Percentiles rank a stretch among this genome's conserved stretches.
Evolutionary conservation across 2,329 filamentous ascomycete species (phyloP).

Genomic region (Fusarium sp.): DNA sequence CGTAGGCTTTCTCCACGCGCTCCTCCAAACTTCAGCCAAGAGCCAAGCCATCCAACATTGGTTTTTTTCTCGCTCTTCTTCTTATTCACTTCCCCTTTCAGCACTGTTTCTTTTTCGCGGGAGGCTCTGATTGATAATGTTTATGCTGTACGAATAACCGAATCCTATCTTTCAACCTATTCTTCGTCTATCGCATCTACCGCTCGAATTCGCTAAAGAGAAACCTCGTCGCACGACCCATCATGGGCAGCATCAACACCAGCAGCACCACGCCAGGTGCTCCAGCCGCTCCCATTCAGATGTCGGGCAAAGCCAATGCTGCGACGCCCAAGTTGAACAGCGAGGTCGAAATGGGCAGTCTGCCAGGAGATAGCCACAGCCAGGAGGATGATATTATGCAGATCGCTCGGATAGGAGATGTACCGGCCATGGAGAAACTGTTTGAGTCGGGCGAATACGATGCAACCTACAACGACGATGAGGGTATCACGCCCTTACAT

Average conservation of each 20-base stretch:
- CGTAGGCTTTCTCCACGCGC: conserved; percentile 45
- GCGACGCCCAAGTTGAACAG: conserved; percentile 67
- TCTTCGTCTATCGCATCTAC: conserved; percentile 5
- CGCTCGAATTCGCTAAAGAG: not conserved
- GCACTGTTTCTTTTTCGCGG: conserved; percentile 16
- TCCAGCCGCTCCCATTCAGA: conserved; percentile 63
- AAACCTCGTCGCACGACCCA: conserved; percentile 10
- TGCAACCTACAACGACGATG: conserved; percentile 85
- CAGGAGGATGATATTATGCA: conserved; percentile 90
- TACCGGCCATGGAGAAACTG: conserved; percentile 86
- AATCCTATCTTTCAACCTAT: conserved; percentile 9
- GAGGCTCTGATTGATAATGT: conserved; percentile 35
- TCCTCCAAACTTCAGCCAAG: conserved; percentile 42
- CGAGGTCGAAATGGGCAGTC: conserved; percentile 65
- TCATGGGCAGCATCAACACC: conserved; percentile 57
- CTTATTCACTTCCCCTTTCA: conserved; percentile 12
- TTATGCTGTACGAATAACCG: conserved; percentile 35
- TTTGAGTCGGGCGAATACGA: conserved; percentile 86
- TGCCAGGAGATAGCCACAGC: conserved; percentile 55
- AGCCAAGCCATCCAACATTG: conserved; percentile 6
- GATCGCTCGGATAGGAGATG: conserved; percentile 86
- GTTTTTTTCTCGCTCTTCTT: conserved; percentile 12
- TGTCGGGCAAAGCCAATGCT: conserved; percentile 63
- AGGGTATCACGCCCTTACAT: conserved; percentile 95
- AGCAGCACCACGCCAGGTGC: conserved; percentile 51